These are phyloP conservation scores for Creolimax fragrantissima DNA, from an alignment of 78 protist species.

Conservation along the genomic window DNA sequence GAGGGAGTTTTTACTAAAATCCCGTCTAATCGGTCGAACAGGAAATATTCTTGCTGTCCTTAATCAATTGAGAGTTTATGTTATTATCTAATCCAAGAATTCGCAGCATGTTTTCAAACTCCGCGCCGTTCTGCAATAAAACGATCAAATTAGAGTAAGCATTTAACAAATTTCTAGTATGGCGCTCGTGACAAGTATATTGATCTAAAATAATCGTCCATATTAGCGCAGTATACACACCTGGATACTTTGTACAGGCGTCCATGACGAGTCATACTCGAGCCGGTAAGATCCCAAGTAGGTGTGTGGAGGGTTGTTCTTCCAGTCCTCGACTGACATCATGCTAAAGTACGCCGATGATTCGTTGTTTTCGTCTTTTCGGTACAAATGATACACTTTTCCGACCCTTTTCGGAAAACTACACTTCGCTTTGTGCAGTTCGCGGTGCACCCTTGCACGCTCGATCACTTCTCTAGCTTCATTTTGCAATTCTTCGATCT, in stretches of 20 bases:
- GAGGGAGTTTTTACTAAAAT: no score
- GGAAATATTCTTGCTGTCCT: neutral
- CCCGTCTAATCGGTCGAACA: neutral
- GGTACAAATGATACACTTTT: neutral
- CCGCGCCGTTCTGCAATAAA: neutral
- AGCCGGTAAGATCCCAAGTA: neutral
- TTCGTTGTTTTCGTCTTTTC: neutral
- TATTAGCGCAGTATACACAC: no score
- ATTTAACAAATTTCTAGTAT: neutral
- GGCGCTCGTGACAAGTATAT: no score
- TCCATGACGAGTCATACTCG: slow-evolving; percentile 4
- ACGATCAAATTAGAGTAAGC: neutral
- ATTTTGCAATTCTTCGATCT: neutral
- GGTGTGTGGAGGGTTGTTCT: neutral
- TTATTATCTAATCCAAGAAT: neutral
- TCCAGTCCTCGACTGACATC: slow-evolving; percentile 23
- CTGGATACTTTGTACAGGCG: neutral
- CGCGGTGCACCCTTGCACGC: neutral
- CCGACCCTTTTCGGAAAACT: neutral
- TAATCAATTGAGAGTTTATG: neutral
- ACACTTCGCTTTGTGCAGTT: neutral
- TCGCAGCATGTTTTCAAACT: neutral
- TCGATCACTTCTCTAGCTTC: slow-evolving; percentile 14
- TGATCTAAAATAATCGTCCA: no score
- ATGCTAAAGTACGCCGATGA: neutral